A percentile compares a stretch with the other conserved stretches of the same genome.
Evolutionary conservation across 148 eudicot genomes (phyloP).

Genomic region (Spergularia marina): DNA sequence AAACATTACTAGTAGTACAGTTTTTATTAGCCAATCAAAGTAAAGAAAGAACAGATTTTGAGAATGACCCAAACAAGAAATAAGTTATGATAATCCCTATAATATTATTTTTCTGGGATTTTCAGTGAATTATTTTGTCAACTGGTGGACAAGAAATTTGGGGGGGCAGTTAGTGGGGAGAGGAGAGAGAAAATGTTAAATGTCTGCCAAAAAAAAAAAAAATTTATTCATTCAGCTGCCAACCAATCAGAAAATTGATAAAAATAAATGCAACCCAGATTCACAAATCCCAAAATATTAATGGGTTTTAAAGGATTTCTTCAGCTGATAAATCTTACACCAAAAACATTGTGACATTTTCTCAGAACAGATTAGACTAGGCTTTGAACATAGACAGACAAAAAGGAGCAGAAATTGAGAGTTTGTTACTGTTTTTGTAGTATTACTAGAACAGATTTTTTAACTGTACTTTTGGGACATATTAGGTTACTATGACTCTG

Average conservation of each 20-base stretch:
- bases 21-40: neutral
- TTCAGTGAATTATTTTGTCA: constrained; percentile 13
- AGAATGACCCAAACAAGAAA: neutral
- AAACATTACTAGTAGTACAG: neutral
- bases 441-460: no score
- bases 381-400: neutral
- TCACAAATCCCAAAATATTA: constrained; percentile 30
- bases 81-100: constrained; percentile 8
- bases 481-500: no score
- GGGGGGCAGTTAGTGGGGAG: constrained; percentile 8
- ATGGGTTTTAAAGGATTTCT: constrained; percentile 29
- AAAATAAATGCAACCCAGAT: constrained; percentile 24
- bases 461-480: no score
- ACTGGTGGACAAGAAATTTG: constrained; percentile 17
- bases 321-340: constrained; percentile 9
- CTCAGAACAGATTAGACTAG: neutral
- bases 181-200: constrained; percentile 12
- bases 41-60: constrained; percentile 12
- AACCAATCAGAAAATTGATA: constrained; percentile 22
- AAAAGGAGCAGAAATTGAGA: no score
- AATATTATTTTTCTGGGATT: constrained; percentile 9
- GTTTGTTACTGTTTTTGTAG: neutral
- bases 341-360: constrained; percentile 12
- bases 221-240: constrained; percentile 2
- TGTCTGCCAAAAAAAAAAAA: neutral